Evolutionary conservation across 2,329 filamentous ascomycete genomes (phyloP), one percentile per base, ranked within the genome.

Genomic region (Onygenales sp.): DNA sequence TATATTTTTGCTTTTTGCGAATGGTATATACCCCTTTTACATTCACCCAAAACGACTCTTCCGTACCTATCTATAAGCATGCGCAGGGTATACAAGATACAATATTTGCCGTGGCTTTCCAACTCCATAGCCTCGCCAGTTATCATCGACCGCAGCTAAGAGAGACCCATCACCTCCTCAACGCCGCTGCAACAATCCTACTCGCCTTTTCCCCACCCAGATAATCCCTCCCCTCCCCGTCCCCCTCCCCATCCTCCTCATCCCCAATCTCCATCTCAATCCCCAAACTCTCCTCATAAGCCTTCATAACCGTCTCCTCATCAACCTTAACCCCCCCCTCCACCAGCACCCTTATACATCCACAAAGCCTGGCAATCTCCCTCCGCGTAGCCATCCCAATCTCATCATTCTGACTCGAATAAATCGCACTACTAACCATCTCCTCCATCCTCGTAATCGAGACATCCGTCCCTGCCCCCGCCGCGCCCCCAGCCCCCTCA

Each of bases 371-470:
- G 13, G 88, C 84, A 70, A 98, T 96, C 76, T 97, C 93, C 57
- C 85, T 81, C 76, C 93, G 83, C 13, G 89, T 92, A 49, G 83
- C 82, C 2, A 82, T 74, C 21, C 82, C 75, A 58, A 98, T 90
- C 53, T 82, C 79, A 67, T 97, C 92, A 67, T 98, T 98, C 74
- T 96, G 90, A 66, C 88, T 94, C 52, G 88, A 93, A 72, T 98
- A 98, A 61, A 95, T 89, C 52, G 85, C 87, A 63, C 84, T 83
- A 58, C 84, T 90, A 17, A 93, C 86, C 61, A 77, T 84, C 72
- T 98, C 93, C 68, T 97, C 93, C 67, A 96, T 80, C 59, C 87
- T 81, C 51, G 89, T 95, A 63, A 96, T 88, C 2, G 79, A 78
- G 8, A 74, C 82, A 65, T 75, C 77, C 52, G 74, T 74, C 7